phyloP scores from a whole-genome alignment of 345 rosid species.

The Euphorbia tirucalli region DNA sequence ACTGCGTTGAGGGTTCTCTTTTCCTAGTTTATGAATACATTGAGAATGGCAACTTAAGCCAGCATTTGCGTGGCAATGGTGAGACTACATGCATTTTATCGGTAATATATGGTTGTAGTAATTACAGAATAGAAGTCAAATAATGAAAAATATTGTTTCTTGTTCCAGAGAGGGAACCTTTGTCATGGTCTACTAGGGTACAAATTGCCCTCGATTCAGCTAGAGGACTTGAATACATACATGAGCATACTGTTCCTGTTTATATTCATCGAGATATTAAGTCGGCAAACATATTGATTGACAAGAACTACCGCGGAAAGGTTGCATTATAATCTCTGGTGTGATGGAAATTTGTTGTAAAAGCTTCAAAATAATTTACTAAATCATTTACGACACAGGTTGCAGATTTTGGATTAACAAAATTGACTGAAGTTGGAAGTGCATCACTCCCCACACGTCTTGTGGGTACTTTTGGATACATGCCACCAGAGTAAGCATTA shows the following conservation, averaged over 20 bases:
- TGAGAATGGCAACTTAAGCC: conserved; percentile 90
- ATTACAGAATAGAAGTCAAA: conserved; percentile 7
- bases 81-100: conserved; percentile 11
- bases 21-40: conserved; percentile 84
- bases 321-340: conserved; percentile 30
- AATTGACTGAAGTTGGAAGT: conserved; percentile 82
- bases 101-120: conserved; percentile 4
- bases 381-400: conserved; percentile 46
- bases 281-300: conserved; percentile 92
- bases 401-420: conserved; percentile 94
- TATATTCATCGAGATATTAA: conserved; percentile 95
- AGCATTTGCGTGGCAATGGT: conserved; percentile 92
- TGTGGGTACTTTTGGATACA: conserved; percentile 97
- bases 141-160: conserved; percentile 4
- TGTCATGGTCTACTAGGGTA: conserved; percentile 80
- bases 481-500: conserved; percentile 89
- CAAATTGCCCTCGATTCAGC: conserved; percentile 99
- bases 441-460: conserved; percentile 62
- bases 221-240: conserved; percentile 96
- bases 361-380: conserved; percentile 4
- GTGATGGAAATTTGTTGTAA: conserved; percentile 9
- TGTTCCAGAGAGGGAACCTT: conserved; percentile 63
- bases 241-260: conserved; percentile 97
- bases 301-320: conserved; percentile 82
- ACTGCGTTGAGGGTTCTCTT: conserved; percentile 91